Evolutionary conservation across 139 green algal genomes (phyloP), one percentile per base, ranked within the genome.

Genomic region (Dunaliella sp.): DNA sequence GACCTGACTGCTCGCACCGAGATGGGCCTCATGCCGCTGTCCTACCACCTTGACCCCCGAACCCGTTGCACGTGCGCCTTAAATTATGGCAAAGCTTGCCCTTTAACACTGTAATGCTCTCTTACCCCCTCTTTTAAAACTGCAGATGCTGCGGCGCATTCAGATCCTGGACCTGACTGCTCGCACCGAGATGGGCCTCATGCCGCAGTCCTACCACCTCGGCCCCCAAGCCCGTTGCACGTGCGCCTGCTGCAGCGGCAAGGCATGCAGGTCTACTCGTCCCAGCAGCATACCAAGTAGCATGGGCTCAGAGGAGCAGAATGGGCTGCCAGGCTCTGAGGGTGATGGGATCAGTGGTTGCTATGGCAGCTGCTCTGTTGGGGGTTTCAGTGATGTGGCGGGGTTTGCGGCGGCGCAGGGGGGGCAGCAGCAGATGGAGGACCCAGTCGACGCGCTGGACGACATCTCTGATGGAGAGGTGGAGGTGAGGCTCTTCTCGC

Each of bases 401-500:
- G n/a, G n/a, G n/a, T n/a, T n/a, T n/a, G n/a, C 7, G 48, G 48
- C 16, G 48, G 7, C 16, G 48, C 48, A 65, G 48, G 48, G 16
- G 16, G 48, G 48, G 48, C 48, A 65, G 48, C 48, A 7, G 16
- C 7, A 65, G 16, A 16, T 26, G 16, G 48, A 65, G 48, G 48
- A 16, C 7, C 48, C 7, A 65, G 48, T 12, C 30, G 76, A 81
- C 76, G 37, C 76, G n/a, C 76, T 81, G 7, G 22, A 36, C 28
- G 76, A 81, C 37, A 34, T 81, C n/a, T 81, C 76, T 38, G 76
- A 81, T 81, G 76, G 81, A 30, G 81, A 37, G 31, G 48, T 38
- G 3, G 81, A 57, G 81, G 81, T 85, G 48, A 3, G 48, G 34
- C n/a, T n/a, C n/a, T n/a, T n/a, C n/a, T n/a, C n/a, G n/a, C n/a